These are phyloP conservation scores for Aspergillus quadricinctus DNA, from an alignment of 2,329 filamentous ascomycete genomes.

Conservation along the genomic window DNA sequence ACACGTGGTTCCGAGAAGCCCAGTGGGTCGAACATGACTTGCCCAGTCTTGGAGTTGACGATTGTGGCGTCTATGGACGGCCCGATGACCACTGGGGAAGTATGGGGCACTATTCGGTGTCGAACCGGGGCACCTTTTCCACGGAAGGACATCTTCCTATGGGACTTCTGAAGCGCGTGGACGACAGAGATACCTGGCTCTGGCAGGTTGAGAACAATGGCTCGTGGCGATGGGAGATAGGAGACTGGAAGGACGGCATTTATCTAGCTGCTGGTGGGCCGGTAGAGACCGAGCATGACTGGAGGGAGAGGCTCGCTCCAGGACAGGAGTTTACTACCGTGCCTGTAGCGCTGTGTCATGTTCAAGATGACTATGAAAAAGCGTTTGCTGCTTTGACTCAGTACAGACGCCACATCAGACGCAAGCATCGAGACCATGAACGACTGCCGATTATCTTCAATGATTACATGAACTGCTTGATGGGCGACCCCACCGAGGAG, in stretches of 20 bases:
- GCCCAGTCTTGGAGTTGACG: conserved; percentile 26
- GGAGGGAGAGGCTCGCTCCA: conserved; percentile 20
- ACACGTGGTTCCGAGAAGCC: conserved; percentile 33
- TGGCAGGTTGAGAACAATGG: conserved; percentile 37
- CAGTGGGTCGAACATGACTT: conserved; percentile 28
- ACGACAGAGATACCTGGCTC: conserved; percentile 26
- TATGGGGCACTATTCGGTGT: conserved; percentile 17
- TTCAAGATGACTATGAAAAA: conserved; percentile 16
- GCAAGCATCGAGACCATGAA: conserved; percentile 26
- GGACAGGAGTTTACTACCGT: conserved; percentile 22
- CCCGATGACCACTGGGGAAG: conserved; percentile 16
- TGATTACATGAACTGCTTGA: conserved; percentile 40
- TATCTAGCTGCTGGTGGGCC: conserved; percentile 30
- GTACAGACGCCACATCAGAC: conserved; percentile 28
- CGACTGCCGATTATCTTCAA: conserved; percentile 34
- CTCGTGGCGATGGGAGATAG: conserved; percentile 36
- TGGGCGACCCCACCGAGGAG: conserved; percentile 34
- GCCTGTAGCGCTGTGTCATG: conserved; percentile 19
- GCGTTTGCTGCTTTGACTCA: conserved; percentile 26
- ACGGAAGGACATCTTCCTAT: conserved; percentile 27
- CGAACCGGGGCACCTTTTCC: conserved; percentile 28
- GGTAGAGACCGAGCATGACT: conserved; percentile 23
- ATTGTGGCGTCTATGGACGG: conserved; percentile 18
- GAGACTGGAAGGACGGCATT: conserved; percentile 30
- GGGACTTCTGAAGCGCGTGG: conserved; percentile 21